Evolutionary conservation across 2,329 filamentous ascomycete genomes (phyloP).

Genomic region (Cladosporium colombiae): DNA sequence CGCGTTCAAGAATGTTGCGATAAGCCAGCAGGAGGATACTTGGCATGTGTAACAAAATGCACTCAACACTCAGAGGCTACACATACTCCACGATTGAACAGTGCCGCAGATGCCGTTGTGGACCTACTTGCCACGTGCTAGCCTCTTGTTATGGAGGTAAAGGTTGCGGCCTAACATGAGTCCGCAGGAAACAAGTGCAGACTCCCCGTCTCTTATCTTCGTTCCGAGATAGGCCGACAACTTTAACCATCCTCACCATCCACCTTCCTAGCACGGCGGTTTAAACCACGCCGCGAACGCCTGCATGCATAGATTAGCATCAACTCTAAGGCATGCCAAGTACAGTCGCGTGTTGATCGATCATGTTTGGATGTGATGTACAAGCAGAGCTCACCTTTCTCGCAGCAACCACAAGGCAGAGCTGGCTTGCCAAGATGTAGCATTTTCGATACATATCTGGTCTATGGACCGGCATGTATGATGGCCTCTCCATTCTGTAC

Average conservation of each 20-base stretch:
- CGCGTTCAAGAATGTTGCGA: not conserved
- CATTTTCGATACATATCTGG: not conserved
- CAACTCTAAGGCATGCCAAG: constrained; percentile 12
- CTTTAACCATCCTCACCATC: not conserved
- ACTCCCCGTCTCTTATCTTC: constrained; percentile 2
- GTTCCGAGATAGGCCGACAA: not conserved
- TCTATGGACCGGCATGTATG: not conserved
- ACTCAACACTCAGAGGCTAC: not conserved
- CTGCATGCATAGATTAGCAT: not conserved
- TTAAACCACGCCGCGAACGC: not conserved
- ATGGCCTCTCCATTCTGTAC: not conserved
- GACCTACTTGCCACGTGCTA: not conserved
- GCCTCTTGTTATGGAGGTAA: not conserved
- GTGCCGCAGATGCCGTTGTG: not conserved
- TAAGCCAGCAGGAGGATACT: constrained; percentile 4
- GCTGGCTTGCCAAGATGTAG: not conserved
- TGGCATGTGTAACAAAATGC: constrained; percentile 4
- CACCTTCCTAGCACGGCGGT: constrained; percentile 4
- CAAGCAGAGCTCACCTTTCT: not conserved
- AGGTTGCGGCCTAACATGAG: not conserved
- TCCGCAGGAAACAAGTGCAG: not conserved
- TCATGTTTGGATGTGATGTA: not conserved
- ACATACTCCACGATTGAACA: not conserved
- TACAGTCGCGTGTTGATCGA: not conserved
- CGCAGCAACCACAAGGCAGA: not conserved